Evolutionary conservation across 83 land plant species (phyloP), one percentile per base, ranked within the genome.

Genomic region (Larix sibirica): DNA sequence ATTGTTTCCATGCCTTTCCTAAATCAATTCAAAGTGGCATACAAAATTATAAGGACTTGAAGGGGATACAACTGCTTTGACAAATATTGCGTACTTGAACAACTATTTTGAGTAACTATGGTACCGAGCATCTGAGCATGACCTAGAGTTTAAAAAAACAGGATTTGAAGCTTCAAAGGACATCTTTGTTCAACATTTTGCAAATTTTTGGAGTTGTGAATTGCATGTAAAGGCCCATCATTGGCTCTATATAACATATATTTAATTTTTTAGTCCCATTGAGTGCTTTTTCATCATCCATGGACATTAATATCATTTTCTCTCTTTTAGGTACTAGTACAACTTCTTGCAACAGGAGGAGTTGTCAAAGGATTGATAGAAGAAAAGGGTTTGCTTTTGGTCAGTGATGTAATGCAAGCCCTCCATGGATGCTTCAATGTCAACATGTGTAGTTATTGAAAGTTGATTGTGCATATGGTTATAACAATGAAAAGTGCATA

Each of bases 331-430:
- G 86, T 97, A 80, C 88, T 97, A 23, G 90, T 90, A 83, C 95
- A 95, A 82, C 85, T 97, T 13, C 76, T 97, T 68, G 86, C 93
- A 56, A 95, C 95, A 82, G 99, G 99, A 65, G 98, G 96, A 82
- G 91, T 92, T 79, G 99, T 95, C 14, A 94, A 95, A 83, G 89
- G 83, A 83, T 65, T 93, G 17, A 91, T 97, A 83, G 86, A 94
- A 81, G 91, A 95, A 65, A 95, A 97, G 85, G 96, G 94, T 84
- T 81, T 97, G 73, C 91, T 93, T 85, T 98, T 95, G 99, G 98
- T 87, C 81, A 81, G 81, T 86, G 28, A 13, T 73, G 26, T 44
- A 44, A n/a, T 44, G 26, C 58, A 54, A 42, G 4, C 54, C 26
- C 42, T 73, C 24, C 23, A 21, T 3, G 1, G 26, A 44, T 40